Evolutionary conservation across 148 eudicot species (phyloP).

Genomic region (Gaultheria prostrata): DNA sequence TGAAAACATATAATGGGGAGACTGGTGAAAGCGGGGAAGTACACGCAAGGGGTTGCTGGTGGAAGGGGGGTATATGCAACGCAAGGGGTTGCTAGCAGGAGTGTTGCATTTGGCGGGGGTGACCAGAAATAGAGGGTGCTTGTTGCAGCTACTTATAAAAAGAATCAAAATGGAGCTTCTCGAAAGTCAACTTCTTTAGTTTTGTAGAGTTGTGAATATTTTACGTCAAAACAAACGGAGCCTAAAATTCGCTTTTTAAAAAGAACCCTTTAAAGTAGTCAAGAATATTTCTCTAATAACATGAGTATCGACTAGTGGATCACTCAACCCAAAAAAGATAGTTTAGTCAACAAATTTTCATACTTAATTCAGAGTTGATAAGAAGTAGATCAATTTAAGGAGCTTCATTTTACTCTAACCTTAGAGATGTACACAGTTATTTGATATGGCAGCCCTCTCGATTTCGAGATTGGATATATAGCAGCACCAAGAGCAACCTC

Average conservation of each 20-base stretch:
- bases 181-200: too few relatives aligned
- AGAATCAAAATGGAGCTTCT: too few relatives aligned
- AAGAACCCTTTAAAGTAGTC: not conserved
- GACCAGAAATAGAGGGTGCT: not conserved
- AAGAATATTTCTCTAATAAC: not conserved
- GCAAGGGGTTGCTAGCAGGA: too few relatives aligned
- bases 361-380: not conserved
- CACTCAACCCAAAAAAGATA: not conserved
- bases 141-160: too few relatives aligned
- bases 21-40: too few relatives aligned
- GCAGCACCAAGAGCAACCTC: constrained; percentile 63
- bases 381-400: not conserved
- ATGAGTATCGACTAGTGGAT: not conserved
- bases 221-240: too few relatives aligned
- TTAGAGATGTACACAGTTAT: constrained; percentile 32
- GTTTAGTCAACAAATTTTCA: not conserved
- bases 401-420: constrained; percentile 27
- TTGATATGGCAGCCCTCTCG: constrained; percentile 30
- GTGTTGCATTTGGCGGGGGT: not conserved
- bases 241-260: not conserved
- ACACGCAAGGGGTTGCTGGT: too few relatives aligned
- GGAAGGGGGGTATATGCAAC: too few relatives aligned
- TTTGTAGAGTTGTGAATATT: too few relatives aligned
- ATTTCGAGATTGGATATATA: constrained; percentile 40
- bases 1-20: not conserved